Conservation (phyloP, 495 filamentous ascomycete species). For the Xylaria bambusicola region DNA sequence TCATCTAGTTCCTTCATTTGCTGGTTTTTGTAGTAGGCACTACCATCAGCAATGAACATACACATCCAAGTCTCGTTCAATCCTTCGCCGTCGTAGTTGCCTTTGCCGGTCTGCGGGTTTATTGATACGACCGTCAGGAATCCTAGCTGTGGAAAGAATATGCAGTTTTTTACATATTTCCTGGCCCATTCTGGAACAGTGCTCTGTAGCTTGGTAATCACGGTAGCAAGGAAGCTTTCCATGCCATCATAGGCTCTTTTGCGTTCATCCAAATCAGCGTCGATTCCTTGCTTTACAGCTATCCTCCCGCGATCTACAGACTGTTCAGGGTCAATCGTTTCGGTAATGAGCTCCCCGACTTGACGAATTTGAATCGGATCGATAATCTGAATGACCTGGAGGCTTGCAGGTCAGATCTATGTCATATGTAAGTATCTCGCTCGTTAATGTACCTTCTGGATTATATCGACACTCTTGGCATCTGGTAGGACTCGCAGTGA, state of each 20-base stretch:
- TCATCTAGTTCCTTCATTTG: constrained; percentile 83
- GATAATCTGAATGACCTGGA: constrained; percentile 43
- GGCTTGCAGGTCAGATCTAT: constrained; percentile 14
- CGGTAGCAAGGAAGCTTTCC: constrained; percentile 66
- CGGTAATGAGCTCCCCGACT: constrained; percentile 69
- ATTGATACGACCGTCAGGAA: constrained; percentile 79
- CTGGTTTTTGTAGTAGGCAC: constrained; percentile 84
- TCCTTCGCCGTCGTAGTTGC: constrained; percentile 65
- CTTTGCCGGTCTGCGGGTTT: constrained; percentile 60
- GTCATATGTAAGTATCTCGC: neutral
- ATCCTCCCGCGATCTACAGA: constrained; percentile 74
- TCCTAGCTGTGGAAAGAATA: constrained; percentile 89
- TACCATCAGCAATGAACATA: constrained; percentile 71
- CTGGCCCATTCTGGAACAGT: constrained; percentile 61
- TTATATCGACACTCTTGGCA: constrained; percentile 55
- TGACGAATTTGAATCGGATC: constrained; percentile 57
- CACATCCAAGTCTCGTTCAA: constrained; percentile 67
- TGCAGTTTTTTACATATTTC: constrained; percentile 61
- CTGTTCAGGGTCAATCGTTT: constrained; percentile 80
- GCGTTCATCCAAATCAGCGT: constrained; percentile 74
- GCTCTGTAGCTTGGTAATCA: constrained; percentile 61
- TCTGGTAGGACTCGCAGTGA: constrained; percentile 62
- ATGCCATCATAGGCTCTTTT: constrained; percentile 78
- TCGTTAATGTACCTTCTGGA: constrained; percentile 53
- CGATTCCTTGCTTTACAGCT: constrained; percentile 70